These are phyloP conservation scores for Plantago major DNA, from an alignment of 257 asterid species.

Conservation along the genomic window DNA sequence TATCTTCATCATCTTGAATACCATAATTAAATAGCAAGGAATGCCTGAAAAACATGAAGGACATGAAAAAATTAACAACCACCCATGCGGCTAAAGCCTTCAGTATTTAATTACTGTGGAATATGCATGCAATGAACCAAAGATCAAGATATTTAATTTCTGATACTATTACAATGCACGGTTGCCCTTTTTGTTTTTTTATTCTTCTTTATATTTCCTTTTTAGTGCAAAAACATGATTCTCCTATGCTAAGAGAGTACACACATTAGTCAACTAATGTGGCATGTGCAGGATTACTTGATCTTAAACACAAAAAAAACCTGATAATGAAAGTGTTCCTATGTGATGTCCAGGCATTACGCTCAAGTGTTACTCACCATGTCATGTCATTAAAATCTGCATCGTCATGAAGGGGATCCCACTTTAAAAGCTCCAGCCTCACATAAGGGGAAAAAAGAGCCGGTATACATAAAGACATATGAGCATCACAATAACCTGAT, in stretches of 20 bases:
- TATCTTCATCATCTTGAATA: constrained; percentile 47
- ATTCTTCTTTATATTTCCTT: too few species aligned
- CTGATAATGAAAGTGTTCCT: background rate
- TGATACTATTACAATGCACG: too few species aligned
- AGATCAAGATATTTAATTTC: too few species aligned
- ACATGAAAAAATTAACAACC: background rate
- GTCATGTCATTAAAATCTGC: constrained; percentile 80
- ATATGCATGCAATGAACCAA: too few species aligned
- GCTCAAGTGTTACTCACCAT: constrained; percentile 46
- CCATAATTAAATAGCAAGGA: constrained; percentile 73
- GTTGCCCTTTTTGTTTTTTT: too few species aligned
- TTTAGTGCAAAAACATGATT: too few species aligned
- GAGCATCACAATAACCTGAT: constrained; percentile 86
- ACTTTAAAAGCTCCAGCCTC: constrained; percentile 89
- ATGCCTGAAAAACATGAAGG: constrained; percentile 53
- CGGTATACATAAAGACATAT: constrained; percentile 77
- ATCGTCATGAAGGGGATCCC: constrained; percentile 94
- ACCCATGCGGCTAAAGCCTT: too few species aligned
- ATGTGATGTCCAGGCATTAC: constrained; percentile 7
- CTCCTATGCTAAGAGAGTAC: too few species aligned
- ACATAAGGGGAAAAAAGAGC: constrained; percentile 90
- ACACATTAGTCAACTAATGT: too few species aligned
- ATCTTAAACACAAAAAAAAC: background rate
- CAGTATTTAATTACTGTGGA: too few species aligned
- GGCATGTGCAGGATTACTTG: too few species aligned